Base-by-base conservation (phyloP, 78 protist genomes). In the Dictyostelium brefeldianum region DNA sequence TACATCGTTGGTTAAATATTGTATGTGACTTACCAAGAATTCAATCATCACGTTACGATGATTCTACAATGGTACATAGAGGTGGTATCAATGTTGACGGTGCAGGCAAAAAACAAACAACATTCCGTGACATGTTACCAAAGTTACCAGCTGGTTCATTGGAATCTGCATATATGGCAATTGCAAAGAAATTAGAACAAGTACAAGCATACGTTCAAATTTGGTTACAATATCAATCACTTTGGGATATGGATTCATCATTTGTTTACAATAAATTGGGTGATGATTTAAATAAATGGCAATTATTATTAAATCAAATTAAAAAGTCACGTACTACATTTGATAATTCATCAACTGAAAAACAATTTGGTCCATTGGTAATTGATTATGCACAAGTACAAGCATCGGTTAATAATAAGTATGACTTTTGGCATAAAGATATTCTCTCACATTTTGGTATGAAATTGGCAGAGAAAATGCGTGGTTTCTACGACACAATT, bases 171-270 rank as follows among this genome's bases (percentile, higher is more conserved):
- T 97, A 95, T 78, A 73, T 25, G 6, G 59, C 77, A 2, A 96
- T 98, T 46, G 96, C 94, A 31, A 27, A 59, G 9, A 87, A 82
- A 46, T 31, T 97, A 43, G 89, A 46, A 12, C 74, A 77, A 67
- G 96, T 83, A 18, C 25, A 46, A 8, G 77, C 15, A 31, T 98
- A 96, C 85, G 96, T 95, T 9, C 47, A 65, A 5, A 78, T 54
- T 27, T 98, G 99, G 99, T 70, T 98, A n/a, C 96, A 89, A 57
- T 98, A 97, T 89, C 99, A 98, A 78, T 89, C 98, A 59, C 97
- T 98, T 53, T 98, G 99, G 99, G 98, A 97, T 67, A 64, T 97
- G 97, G 96, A 97, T 31, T 64, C 95, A 14, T 77, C 73, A 4
- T 43, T 41, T 7, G 96, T 98, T 31, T 48, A 57, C 27, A 46